Evolutionary conservation across 2,329 filamentous ascomycete genomes (phyloP).

Genomic region (Scortechinia acanthostroma): DNA sequence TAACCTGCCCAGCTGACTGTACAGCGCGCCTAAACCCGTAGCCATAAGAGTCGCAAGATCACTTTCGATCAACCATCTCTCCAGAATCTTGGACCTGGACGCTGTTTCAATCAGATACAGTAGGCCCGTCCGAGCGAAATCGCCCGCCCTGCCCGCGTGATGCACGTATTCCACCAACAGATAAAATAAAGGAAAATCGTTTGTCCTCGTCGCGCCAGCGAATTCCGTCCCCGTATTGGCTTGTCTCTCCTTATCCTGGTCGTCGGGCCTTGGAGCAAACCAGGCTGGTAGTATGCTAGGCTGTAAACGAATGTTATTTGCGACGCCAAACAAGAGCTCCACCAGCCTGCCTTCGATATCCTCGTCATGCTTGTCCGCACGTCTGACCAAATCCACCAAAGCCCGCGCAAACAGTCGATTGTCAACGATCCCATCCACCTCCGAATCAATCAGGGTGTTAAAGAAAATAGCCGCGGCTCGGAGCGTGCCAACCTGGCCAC

Average conservation of each 20-base stretch:
- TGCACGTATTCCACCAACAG: slow-evolving; percentile 94
- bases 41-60: slow-evolving; percentile 96
- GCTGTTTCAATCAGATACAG: slow-evolving; percentile 94
- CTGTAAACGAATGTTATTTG: slow-evolving; percentile 87
- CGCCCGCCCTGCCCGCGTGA: slow-evolving; percentile 85
- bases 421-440: slow-evolving; percentile 90
- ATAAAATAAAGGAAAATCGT: slow-evolving; percentile 94
- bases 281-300: slow-evolving; percentile 81
- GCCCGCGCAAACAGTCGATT: slow-evolving; percentile 79
- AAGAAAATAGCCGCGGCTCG: slow-evolving; percentile 80
- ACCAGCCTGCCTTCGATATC: slow-evolving; percentile 85
- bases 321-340: slow-evolving; percentile 89
- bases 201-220: slow-evolving; percentile 76
- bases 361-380: slow-evolving; percentile 65
- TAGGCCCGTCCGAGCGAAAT: slow-evolving; percentile 89
- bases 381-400: slow-evolving; percentile 76
- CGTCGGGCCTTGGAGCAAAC: slow-evolving; percentile 49
- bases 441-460: slow-evolving; percentile 86
- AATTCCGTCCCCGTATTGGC: slow-evolving; percentile 58
- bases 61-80: slow-evolving; percentile 95
- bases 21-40: slow-evolving; percentile 75
- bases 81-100: slow-evolving; percentile 72
- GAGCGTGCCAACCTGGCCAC: slow-evolving; percentile 79
- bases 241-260: slow-evolving; percentile 17
- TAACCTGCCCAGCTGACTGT: slow-evolving; percentile 60